Percentiles rank a stretch among this genome's conserved stretches.
These are phyloP conservation scores for Eucommia ulmoides DNA, from an alignment of 257 asterid genomes.

Conservation along the genomic window DNA sequence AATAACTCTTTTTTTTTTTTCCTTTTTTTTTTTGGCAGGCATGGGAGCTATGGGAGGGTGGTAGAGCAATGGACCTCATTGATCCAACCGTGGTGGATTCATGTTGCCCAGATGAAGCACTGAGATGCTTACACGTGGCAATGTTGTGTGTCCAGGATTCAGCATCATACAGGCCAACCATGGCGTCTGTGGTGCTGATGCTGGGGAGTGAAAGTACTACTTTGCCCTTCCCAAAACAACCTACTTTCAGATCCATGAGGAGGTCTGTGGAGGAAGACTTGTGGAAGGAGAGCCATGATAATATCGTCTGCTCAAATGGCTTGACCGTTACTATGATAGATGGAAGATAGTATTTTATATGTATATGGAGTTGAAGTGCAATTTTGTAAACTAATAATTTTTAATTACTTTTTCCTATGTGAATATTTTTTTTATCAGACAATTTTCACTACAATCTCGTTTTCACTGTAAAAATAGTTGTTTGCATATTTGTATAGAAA, in stretches of 20 bases:
- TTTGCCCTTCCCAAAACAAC: slow-evolving; percentile 58
- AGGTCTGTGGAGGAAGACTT: slow-evolving; percentile 24
- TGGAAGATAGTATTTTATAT: slow-evolving; percentile 49
- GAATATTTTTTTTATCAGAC: no score
- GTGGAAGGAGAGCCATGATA: slow-evolving; percentile 38
- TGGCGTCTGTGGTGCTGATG: slow-evolving; percentile 64
- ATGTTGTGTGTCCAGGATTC: slow-evolving; percentile 73
- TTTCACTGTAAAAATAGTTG: no score
- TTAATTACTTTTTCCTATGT: no score
- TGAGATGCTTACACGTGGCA: slow-evolving; percentile 59
- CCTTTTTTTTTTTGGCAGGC: slow-evolving; percentile 26
- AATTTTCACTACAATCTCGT: no score
- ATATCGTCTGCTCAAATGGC: slow-evolving; percentile 38
- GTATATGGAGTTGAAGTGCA: no score
- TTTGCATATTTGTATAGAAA: no score
- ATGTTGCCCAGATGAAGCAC: slow-evolving; percentile 27
- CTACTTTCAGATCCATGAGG: slow-evolving; percentile 48
- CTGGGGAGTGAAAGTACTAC: slow-evolving; percentile 40
- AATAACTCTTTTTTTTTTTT: neutral
- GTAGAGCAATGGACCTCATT: slow-evolving; percentile 37
- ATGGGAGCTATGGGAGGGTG: slow-evolving; percentile 66
- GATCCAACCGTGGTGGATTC: slow-evolving; percentile 34
- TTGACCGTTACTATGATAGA: slow-evolving; percentile 49
- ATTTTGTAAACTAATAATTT: no score
- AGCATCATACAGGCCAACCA: slow-evolving; percentile 50